Evolutionary conservation across 1,139 yeast species (phyloP).

Genomic region (Yamadazyma trypodendri): DNA sequence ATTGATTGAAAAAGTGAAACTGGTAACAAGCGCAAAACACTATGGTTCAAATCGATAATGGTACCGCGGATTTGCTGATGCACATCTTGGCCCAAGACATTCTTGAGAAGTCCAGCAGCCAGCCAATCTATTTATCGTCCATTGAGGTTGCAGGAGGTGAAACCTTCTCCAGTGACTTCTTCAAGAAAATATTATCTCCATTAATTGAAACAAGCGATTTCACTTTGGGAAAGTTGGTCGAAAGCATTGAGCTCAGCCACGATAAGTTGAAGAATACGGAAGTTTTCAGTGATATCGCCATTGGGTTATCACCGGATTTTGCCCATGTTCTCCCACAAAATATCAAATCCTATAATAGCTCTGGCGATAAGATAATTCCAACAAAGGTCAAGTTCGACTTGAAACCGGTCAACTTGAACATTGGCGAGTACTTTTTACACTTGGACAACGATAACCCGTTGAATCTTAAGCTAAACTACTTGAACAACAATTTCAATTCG

Average conservation of each 20-base stretch:
- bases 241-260: constrained; percentile 24
- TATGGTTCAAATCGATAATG: constrained; percentile 11
- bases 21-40: constrained; percentile 1
- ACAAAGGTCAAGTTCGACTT: constrained; percentile 41
- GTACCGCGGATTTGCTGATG: constrained; percentile 22
- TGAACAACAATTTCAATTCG: constrained; percentile 44
- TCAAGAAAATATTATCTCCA: constrained; percentile 46
- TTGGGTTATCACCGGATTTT: constrained; percentile 35
- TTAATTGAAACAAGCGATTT: constrained; percentile 43
- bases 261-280: constrained; percentile 38
- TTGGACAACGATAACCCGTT: constrained; percentile 42
- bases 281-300: constrained; percentile 41
- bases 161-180: constrained; percentile 44
- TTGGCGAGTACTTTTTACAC: constrained; percentile 36
- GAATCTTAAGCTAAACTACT: constrained; percentile 38
- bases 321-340: constrained; percentile 25
- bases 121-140: constrained; percentile 45
- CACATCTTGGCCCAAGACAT: constrained; percentile 33
- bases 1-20: constrained; percentile 3
- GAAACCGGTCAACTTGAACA: constrained; percentile 31
- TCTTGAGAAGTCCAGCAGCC: constrained; percentile 30
- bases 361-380: constrained; percentile 33
- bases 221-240: constrained; percentile 43
- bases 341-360: constrained; percentile 25
- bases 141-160: constrained; percentile 54